Percentiles rank a stretch among this genome's conserved stretches.
Evolutionary conservation across 2,329 filamentous ascomycete species (phyloP).

Genomic region (Aspergillus calidoustus): DNA sequence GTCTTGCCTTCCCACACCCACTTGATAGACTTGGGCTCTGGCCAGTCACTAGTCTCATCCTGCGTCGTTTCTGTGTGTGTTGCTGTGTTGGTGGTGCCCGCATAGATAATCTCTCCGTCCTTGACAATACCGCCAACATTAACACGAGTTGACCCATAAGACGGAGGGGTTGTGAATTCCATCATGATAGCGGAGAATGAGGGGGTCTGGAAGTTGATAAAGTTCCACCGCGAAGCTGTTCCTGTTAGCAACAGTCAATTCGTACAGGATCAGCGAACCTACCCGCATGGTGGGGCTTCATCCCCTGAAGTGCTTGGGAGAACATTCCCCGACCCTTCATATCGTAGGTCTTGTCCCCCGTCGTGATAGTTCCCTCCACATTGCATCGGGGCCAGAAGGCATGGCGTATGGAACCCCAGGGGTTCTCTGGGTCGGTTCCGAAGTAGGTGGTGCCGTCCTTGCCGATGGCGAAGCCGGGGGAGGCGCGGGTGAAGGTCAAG

Average conservation of each 20-base stretch:
- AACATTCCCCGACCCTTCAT: constrained; percentile 81
- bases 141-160: constrained; percentile 85
- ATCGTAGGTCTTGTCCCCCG: constrained; percentile 78
- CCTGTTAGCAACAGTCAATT: constrained; percentile 14
- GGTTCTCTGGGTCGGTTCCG: constrained; percentile 81
- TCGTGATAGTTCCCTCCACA: constrained; percentile 82
- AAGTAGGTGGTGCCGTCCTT: constrained; percentile 82
- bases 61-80: constrained; percentile 71
- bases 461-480: constrained; percentile 84
- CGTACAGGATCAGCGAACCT: constrained; percentile 20
- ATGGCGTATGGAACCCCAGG: constrained; percentile 93
- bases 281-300: constrained; percentile 98
- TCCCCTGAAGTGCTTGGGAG: constrained; percentile 87
- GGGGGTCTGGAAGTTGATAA: constrained; percentile 86
- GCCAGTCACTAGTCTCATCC: constrained; percentile 84
- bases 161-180: constrained; percentile 93
- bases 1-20: constrained; percentile 79
- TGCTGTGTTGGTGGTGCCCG: constrained; percentile 67
- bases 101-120: constrained; percentile 78
- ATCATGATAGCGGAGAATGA: constrained; percentile 88
- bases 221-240: constrained; percentile 84
- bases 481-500: constrained; percentile 73
- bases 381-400: constrained; percentile 90
- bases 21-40: constrained; percentile 75
- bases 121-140: constrained; percentile 81